Evolutionary conservation across 164 flowering plant species (phyloP), one percentile per base, ranked within the genome.

Genomic region (Warburgia ugandensis): DNA sequence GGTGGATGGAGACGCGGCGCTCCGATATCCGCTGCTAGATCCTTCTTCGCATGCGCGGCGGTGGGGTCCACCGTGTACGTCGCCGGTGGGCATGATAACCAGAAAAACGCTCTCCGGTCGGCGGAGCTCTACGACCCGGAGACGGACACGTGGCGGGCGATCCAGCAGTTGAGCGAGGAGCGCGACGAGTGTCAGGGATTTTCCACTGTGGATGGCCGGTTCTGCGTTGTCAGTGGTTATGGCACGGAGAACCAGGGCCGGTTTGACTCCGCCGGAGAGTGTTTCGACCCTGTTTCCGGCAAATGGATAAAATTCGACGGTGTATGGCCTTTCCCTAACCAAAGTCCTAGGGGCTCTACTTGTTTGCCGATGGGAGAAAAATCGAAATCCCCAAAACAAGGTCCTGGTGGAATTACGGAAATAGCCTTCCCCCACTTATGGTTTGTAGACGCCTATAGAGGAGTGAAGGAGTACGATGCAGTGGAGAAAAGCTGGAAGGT

Each of bases 211-310:
- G 60, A 29, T 20, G 62, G 37, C 12, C 52, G 58, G 43, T 70
- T 70, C 28, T 70, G 63, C 60, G 74, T 63, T 14, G 45, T 67
- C 40, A 66, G 68, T 37, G 71, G 74, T 2, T 70, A 70, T 54
- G 63, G 66, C 5, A 70, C 71, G 17, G 71, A 70, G 31, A 25
- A 22, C 4, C 71, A 70, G 43, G 74, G 74, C 3, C 29, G 59
- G 41, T 70, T 70, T 55, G 42, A 43, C 17, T 22, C 54, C 19
- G 62, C 56, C n/a, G 68, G 60, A 16, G 74, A 70, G 52, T 48
- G 45, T 14, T 62, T 33, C 38, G 74, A 70, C 40, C 56, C 63
- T 9, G 35, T 1, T n/a, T 8, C 29, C 5, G 43, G 42, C 12
- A 14, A 23, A 2, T 66, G 70, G 70, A 27, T 40, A 17, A 29